phyloP scores from a whole-genome alignment of 768 basidiomycete species.

The Mycena metata region DNA sequence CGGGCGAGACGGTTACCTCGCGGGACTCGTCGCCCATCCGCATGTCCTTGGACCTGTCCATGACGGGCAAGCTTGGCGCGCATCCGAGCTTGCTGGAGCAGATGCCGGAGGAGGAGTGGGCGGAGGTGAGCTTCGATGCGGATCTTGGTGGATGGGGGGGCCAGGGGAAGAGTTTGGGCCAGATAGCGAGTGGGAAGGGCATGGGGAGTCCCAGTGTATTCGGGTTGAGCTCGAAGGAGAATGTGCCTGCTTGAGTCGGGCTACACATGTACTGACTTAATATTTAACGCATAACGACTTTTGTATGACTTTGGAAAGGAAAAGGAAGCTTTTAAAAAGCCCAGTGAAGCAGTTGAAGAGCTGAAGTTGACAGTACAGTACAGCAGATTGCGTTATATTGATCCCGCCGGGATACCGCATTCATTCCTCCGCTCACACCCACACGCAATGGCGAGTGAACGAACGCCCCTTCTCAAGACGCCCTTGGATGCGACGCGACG shows the following conservation, averaged over 20 bases:
- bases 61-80: conserved; percentile 41
- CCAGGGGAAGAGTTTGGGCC: conserved; percentile 41
- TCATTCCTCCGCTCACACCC: neutral
- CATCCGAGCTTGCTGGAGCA: conserved; percentile 72
- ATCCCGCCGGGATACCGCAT: no score
- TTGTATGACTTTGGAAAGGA: neutral
- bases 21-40: conserved; percentile 67
- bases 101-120: conserved; percentile 69
- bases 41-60: conserved; percentile 50
- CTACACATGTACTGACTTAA: neutral
- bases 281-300: neutral
- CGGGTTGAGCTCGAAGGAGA: conserved; percentile 62
- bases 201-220: conserved; percentile 53
- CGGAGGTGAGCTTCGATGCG: conserved; percentile 64
- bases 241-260: conserved; percentile 45
- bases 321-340: no score
- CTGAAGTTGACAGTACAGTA: no score
- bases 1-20: conserved; percentile 45
- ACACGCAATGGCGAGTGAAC: conserved; percentile 30
- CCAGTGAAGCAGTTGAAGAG: no score
- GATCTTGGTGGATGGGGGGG: conserved; percentile 46
- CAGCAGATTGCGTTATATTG: no score
- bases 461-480: conserved; percentile 27
- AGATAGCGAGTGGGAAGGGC: conserved; percentile 39
- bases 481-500: conserved; percentile 13